These are phyloP conservation scores for Suhomyces sp. DNA, from an alignment of 805 yeast species.

Conservation along the genomic window DNA sequence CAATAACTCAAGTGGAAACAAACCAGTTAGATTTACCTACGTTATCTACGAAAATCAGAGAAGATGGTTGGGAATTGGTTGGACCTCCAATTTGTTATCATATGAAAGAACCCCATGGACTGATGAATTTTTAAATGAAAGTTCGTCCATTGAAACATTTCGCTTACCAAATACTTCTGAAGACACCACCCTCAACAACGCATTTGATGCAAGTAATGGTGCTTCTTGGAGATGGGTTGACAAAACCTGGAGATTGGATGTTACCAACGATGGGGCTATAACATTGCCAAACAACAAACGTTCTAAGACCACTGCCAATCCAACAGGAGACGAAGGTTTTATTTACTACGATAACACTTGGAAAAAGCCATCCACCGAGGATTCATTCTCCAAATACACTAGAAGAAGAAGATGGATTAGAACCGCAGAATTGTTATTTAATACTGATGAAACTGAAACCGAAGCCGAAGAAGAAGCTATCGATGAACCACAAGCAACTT, in stretches of 20 bases:
- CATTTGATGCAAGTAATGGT: slow-evolving; percentile 43
- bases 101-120: slow-evolving; percentile 98
- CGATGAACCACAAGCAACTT: not conserved
- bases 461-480: slow-evolving; percentile 4
- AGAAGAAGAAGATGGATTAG: slow-evolving; percentile 95
- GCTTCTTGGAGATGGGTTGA: slow-evolving; percentile 96
- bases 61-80: slow-evolving; percentile 96
- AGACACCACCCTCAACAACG: slow-evolving; percentile 29
- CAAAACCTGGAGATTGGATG: slow-evolving; percentile 84
- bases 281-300: slow-evolving; percentile 62
- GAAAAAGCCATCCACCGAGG: slow-evolving; percentile 87
- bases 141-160: slow-evolving; percentile 72
- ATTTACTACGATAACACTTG: slow-evolving; percentile 90
- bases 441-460: slow-evolving; percentile 8
- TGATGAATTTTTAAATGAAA: slow-evolving; percentile 88
- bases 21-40: slow-evolving; percentile 79
- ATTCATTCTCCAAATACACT: slow-evolving; percentile 85
- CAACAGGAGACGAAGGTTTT: slow-evolving; percentile 78
- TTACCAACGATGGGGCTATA: slow-evolving; percentile 83
- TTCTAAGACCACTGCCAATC: slow-evolving; percentile 60
- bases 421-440: slow-evolving; percentile 76
- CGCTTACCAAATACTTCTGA: slow-evolving; percentile 68
- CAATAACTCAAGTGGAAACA: slow-evolving; percentile 23
- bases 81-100: slow-evolving; percentile 89
- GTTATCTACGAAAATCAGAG: slow-evolving; percentile 93